A percentile compares a stretch with the other conserved stretches of the same genome.
Conservation (phyloP, 192 early-diverging fungal species). For the Coemansia sp. region DNA sequence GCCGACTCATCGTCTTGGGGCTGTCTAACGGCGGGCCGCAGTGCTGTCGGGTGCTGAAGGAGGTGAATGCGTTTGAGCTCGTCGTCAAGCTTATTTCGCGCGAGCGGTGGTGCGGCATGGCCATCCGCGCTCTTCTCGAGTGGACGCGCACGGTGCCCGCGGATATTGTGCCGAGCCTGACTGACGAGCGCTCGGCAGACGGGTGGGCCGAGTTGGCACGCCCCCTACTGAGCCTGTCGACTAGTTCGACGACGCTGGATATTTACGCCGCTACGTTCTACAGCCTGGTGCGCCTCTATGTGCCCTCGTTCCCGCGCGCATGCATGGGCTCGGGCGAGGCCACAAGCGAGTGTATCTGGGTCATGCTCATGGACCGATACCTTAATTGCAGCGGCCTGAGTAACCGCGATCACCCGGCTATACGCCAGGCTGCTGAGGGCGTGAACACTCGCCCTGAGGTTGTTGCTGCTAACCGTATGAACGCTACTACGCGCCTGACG, state of each 20-base stretch:
- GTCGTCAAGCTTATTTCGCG: slow-evolving; percentile 57
- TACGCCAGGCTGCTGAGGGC: slow-evolving; percentile 1
- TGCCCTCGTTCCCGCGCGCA: slow-evolving; percentile 46
- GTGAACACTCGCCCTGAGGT: slow-evolving; percentile 37
- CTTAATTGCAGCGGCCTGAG: slow-evolving; percentile 51
- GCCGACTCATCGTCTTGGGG: slow-evolving; percentile 45
- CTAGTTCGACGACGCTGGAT: slow-evolving; percentile 54
- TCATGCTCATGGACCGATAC: slow-evolving; percentile 55
- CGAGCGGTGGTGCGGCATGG: slow-evolving; percentile 56
- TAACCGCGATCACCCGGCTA: slow-evolving; percentile 23
- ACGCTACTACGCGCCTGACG: slow-evolving; percentile 52
- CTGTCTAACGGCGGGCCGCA: slow-evolving; percentile 42
- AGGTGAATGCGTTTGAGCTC: slow-evolving; percentile 53
- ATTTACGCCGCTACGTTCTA: slow-evolving; percentile 52
- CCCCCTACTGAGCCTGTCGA: slow-evolving; percentile 48
- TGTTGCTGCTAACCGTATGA: slow-evolving; percentile 52
- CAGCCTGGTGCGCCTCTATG: slow-evolving; percentile 44
- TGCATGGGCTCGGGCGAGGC: slow-evolving; percentile 52
- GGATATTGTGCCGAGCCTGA: slow-evolving; percentile 52
- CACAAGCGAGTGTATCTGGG: slow-evolving; percentile 41
- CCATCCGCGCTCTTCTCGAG: slow-evolving; percentile 52
- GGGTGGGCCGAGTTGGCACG: slow-evolving; percentile 54
- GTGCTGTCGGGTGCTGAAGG: slow-evolving; percentile 55
- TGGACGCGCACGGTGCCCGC: slow-evolving; percentile 46
- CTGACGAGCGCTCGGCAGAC: slow-evolving; percentile 29